A percentile compares a stretch with the other conserved stretches of the same genome.
phyloP scores from a whole-genome alignment of 495 filamentous ascomycete species.

The Rhypophila decipiens region DNA sequence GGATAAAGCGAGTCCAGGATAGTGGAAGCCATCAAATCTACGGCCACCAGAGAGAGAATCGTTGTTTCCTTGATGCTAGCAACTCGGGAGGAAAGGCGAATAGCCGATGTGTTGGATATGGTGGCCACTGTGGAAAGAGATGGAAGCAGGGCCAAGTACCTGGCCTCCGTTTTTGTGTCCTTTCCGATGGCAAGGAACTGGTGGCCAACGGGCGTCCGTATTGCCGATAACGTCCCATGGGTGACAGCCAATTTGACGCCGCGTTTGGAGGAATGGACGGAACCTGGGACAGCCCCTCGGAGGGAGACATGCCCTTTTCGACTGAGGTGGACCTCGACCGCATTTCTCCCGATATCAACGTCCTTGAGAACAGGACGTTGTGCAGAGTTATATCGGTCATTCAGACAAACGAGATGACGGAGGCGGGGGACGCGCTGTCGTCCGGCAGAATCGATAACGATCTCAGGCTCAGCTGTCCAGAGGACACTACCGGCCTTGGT shows the following conservation, averaged over 20 bases:
- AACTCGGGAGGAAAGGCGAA: background rate
- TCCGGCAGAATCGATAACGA: background rate
- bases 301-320: no score
- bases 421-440: slow-evolving; percentile 25
- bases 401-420: slow-evolving; percentile 12
- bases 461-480: background rate
- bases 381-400: slow-evolving; percentile 35
- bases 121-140: no score
- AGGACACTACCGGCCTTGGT: no score
- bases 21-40: no score
- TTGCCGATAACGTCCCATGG: background rate
- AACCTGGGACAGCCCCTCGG: no score
- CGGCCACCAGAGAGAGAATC: background rate
- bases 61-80: no score
- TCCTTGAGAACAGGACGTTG: slow-evolving; percentile 10
- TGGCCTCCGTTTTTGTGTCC: background rate
- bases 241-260: background rate
- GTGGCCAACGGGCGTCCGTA: background rate
- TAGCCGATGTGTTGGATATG: background rate
- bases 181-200: background rate
- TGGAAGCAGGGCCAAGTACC: background rate
- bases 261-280: background rate
- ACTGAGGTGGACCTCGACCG: no score
- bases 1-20: no score
- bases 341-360: no score